These are phyloP conservation scores for Stemphylium vesicarium DNA, from an alignment of 2,329 filamentous ascomycete genomes.

Conservation along the genomic window DNA sequence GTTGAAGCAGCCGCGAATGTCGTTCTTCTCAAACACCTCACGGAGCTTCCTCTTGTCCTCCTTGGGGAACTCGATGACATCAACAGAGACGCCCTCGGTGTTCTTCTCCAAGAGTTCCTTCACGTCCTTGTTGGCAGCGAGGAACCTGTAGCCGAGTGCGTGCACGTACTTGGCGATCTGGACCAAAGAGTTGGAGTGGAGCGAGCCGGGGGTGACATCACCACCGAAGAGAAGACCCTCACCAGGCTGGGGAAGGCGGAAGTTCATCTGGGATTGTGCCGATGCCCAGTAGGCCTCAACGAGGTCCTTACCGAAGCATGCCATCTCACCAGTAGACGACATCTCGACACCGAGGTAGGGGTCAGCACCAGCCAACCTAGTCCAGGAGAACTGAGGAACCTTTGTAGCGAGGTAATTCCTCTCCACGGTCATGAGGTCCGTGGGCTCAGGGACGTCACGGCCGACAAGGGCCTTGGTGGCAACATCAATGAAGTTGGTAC, in stretches of 20 bases:
- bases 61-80: slow-evolving; percentile 96
- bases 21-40: slow-evolving; percentile 95
- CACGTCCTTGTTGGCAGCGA: slow-evolving; percentile 79
- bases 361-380: slow-evolving; percentile 93
- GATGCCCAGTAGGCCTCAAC: slow-evolving; percentile 98
- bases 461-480: slow-evolving; percentile 91
- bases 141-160: slow-evolving; percentile 94
- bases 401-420: slow-evolving; percentile 95
- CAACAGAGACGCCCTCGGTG: slow-evolving; percentile 73
- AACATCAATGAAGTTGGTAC: slow-evolving; percentile 94
- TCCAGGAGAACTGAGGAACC: slow-evolving; percentile 99
- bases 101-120: slow-evolving; percentile 81
- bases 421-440: slow-evolving; percentile 87
- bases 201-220: slow-evolving; percentile 62
- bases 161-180: slow-evolving; percentile 85
- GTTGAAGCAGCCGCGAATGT: slow-evolving; percentile 96
- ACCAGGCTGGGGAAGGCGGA: slow-evolving; percentile 91
- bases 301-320: slow-evolving; percentile 95
- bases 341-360: slow-evolving; percentile 98
- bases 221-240: slow-evolving; percentile 96
- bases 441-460: slow-evolving; percentile 80
- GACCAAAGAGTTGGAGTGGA: slow-evolving; percentile 68
- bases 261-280: slow-evolving; percentile 98
- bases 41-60: slow-evolving; percentile 93
- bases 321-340: slow-evolving; percentile 96